phyloP scores from a whole-genome alignment of 2,329 filamentous ascomycete genomes.

The Aspergillus puulaauensis region DNA sequence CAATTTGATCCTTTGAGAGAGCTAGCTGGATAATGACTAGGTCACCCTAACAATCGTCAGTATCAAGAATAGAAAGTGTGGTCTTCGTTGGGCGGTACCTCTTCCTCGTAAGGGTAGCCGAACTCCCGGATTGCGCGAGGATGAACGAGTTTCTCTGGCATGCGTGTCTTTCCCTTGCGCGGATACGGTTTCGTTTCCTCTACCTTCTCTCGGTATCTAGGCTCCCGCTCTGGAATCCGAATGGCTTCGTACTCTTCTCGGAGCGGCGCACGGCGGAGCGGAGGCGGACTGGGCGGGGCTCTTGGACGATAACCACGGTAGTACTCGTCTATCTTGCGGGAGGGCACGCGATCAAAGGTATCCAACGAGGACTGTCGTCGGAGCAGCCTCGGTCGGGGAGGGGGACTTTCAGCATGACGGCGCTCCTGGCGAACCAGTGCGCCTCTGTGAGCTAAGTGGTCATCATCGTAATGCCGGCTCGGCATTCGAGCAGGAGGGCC shows the following conservation, averaged over 20 bases:
- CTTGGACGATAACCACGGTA: constrained; percentile 44
- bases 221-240: constrained; percentile 64
- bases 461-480: constrained; percentile 42
- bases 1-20: constrained; percentile 85
- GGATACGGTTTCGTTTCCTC: constrained; percentile 56
- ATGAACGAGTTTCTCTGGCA: constrained; percentile 77
- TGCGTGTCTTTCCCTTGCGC: constrained; percentile 85
- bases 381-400: constrained; percentile 65
- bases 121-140: constrained; percentile 79
- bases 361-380: constrained; percentile 86
- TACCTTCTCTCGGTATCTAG: constrained; percentile 29
- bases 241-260: constrained; percentile 66
- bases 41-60: constrained; percentile 59
- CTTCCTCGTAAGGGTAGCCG: constrained; percentile 82
- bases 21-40: constrained; percentile 81
- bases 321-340: constrained; percentile 50
- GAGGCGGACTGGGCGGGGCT: constrained; percentile 62
- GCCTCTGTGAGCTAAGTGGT: constrained; percentile 47
- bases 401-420: constrained; percentile 55
- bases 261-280: constrained; percentile 47
- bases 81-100: constrained; percentile 55
- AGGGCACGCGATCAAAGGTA: constrained; percentile 77
- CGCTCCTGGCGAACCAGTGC: constrained; percentile 59
- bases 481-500: constrained; percentile 42
- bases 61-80: neutral